Base-by-base conservation (phyloP, 345 rosid genomes). In the Boechera stricta region DNA sequence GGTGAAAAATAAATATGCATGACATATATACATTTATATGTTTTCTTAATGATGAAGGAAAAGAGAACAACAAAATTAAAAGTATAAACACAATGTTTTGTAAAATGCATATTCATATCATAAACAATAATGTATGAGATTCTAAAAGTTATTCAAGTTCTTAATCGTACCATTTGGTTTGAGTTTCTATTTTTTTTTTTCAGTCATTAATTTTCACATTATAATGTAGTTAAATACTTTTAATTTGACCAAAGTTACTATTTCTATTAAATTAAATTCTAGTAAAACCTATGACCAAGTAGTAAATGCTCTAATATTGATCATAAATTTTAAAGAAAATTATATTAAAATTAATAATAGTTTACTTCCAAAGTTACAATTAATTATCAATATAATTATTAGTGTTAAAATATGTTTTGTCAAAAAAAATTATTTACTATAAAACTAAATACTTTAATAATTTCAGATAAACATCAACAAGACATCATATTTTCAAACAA, bases 111-210 rank as follows among this genome's bases (percentile, higher is more conserved):
- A 45, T 32, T 32, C 3, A 58, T 31, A 2, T 6, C 10, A 44
- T 44, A 44, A 44, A 63, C 29, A 74, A 64, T 54, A 49, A 35
- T 70, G n/a, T 60, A 6, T 4, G 6, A 73, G 28, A 64, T 44
- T 54, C 13, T 16, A 32, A 21, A 29, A 18, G 4, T 53, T 53
- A 52, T 73, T 29, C 12, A 35, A 39, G 15, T 38, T 35, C 10
- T 51, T 10, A 12, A 5, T 38, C 0, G 11, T 9, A 18, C 13
- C 24, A 18, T 72, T 26, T 47, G n/a, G 24, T 49, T 49, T 62
- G 28, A 55, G 9, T 65, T 65, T 66, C 15, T 2, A 15, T 44
- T 65, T 65, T 13, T 36, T 49, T 2, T 8, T 61, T 48, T 16
- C 6, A 24, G n/a, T 64, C 4, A 13, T 15, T 8, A 52, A 10